Evolutionary conservation across 805 yeast genomes (phyloP).

Genomic region (Myxozyma sirexii): DNA sequence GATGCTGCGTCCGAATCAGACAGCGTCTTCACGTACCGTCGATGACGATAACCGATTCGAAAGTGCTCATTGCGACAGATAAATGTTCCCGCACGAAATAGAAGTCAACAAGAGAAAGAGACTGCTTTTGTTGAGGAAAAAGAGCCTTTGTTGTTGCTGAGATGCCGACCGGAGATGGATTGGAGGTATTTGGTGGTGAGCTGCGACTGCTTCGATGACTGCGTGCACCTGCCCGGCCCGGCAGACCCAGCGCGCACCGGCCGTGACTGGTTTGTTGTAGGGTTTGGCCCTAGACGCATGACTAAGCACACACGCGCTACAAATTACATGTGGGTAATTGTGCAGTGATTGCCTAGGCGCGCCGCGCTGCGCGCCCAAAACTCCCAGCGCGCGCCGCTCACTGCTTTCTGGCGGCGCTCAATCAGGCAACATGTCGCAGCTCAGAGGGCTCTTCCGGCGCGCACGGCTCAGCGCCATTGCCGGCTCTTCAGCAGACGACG

Average conservation of each 20-base stretch:
- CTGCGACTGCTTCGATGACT: no score
- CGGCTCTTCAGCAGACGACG: slow-evolving; percentile 9
- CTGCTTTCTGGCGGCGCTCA: no score
- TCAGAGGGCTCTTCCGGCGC: slow-evolving; percentile 11
- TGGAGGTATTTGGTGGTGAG: neutral
- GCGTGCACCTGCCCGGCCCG: no score
- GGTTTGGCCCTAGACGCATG: neutral
- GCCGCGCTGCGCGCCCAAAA: no score
- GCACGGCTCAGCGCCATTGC: slow-evolving; percentile 12
- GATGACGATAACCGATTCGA: slow-evolving; percentile 35
- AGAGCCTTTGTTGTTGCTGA: slow-evolving; percentile 2
- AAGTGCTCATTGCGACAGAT: slow-evolving; percentile 30
- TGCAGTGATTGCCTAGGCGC: no score
- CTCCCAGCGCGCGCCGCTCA: no score
- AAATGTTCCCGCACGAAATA: neutral
- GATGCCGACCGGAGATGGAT: neutral
- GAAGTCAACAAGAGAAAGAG: neutral
- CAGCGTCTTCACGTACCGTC: slow-evolving; percentile 31
- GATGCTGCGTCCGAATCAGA: neutral
- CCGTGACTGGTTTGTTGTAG: neutral
- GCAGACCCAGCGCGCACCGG: neutral
- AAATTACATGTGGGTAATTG: no score
- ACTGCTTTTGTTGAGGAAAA: neutral
- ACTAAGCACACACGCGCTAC: neutral
- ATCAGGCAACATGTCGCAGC: neutral